Conservation (phyloP, 1,284 basidiomycete species). For the Cutaneotrichosporon curvatum region DNA sequence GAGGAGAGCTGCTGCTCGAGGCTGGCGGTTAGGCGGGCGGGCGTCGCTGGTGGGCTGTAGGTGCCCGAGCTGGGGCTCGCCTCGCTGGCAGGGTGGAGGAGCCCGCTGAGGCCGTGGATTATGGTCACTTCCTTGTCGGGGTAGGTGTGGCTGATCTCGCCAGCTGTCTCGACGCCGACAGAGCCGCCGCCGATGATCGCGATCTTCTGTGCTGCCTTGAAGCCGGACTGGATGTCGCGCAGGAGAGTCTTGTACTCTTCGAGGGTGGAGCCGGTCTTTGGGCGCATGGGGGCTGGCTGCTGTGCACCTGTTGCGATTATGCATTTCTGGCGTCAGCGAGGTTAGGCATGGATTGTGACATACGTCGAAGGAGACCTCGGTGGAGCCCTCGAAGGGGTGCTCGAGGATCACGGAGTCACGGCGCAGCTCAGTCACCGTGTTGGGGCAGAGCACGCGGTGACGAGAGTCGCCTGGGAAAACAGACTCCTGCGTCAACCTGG, state of each 20-base stretch:
- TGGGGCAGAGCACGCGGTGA: constrained; percentile 34
- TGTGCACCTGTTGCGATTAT: constrained; percentile 41
- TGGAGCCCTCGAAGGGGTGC: constrained; percentile 39
- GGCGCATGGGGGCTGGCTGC: constrained; percentile 41
- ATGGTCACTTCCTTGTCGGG: constrained; percentile 22
- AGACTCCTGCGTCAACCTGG: constrained; percentile 30
- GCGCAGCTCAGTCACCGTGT: constrained; percentile 41
- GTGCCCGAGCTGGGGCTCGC: constrained; percentile 15
- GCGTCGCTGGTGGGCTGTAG: constrained; percentile 24
- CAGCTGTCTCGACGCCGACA: constrained; percentile 49
- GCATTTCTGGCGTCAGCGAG: constrained; percentile 21
- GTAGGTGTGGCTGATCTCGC: constrained; percentile 36
- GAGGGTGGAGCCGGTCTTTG: constrained; percentile 19
- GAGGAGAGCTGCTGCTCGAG: constrained; percentile 34
- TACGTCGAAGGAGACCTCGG: constrained; percentile 43
- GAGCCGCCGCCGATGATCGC: constrained; percentile 48
- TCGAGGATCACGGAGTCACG: constrained; percentile 37
- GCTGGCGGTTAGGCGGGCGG: constrained; percentile 30
- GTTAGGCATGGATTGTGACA: neutral
- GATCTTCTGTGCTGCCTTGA: constrained; percentile 28
- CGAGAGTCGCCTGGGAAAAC: constrained; percentile 33
- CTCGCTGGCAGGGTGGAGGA: constrained; percentile 25
- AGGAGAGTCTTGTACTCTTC: constrained; percentile 23
- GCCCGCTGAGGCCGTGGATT: constrained; percentile 25
- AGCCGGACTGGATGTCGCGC: constrained; percentile 13